Evolutionary conservation across 768 basidiomycete species (phyloP).

Genomic region (Mycena vulgaris): DNA sequence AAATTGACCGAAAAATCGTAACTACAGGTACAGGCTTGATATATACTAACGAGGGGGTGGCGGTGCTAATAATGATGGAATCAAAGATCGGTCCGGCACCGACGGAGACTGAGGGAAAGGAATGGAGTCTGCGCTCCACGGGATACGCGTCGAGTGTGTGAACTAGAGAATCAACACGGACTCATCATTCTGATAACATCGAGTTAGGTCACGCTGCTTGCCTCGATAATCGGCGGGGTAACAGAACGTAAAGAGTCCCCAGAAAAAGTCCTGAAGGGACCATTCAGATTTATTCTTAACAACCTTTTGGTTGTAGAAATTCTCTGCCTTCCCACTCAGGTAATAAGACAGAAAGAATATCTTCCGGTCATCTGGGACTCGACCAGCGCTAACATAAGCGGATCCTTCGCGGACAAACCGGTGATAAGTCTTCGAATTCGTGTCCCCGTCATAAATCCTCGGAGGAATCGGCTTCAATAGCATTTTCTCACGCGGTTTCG

Average conservation of each 20-base stretch:
- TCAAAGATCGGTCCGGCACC: no score
- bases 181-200: background rate
- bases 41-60: no score
- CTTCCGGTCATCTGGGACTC: background rate
- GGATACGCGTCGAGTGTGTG: no score
- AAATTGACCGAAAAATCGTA: no score
- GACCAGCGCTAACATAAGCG: background rate
- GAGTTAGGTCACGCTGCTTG: background rate
- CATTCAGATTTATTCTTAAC: background rate
- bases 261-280: background rate
- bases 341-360: background rate
- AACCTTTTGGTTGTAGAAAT: conserved; percentile 3
- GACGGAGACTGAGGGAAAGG: no score
- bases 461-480: conserved; percentile 8
- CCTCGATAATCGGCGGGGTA: conserved; percentile 1
- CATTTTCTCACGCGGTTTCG: background rate
- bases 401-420: conserved; percentile 7
- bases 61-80: no score
- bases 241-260: background rate
- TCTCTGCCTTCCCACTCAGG: background rate
- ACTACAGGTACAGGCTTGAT: no score
- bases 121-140: no score
- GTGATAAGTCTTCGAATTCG: background rate
- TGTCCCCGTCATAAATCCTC: background rate
- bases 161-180: no score